Base-by-base conservation (phyloP, 2,329 filamentous ascomycete species). In the Fusarium gaditjirri region DNA sequence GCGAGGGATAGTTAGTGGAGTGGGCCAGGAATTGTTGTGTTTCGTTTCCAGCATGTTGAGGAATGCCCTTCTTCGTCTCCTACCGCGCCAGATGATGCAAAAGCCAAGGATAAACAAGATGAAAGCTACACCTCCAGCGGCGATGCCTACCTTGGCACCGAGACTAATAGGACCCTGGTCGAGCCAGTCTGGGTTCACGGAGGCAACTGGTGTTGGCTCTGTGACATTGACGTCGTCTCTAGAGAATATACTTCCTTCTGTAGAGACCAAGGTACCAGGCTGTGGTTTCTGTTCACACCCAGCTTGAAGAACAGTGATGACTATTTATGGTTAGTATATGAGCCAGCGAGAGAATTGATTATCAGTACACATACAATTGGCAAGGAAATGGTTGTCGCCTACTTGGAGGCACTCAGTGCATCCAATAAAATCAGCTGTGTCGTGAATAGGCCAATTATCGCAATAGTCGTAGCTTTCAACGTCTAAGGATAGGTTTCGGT, bases 101-200 rank as follows among this genome's bases (percentile, higher is more conserved):
- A 84, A 87, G 14, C 89, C 89, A 13, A 81, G 71, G 3, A 86
- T 17, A 12, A 81, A 77, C 6, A 91, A 81, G 8, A 90, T 21
- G 0, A 87, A 57, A 11, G 84, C 81, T 0, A 91, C 71, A 0
- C 82, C 85, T 9, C 85, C 89, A 27, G 88, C 82, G 19, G 85
- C 87, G 56, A 91, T 87, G 68, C 89, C 90, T 1, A 90, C 88
- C 60, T 89, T 88, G 17, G 83, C 86, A 8, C 86, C 87, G 3
- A 90, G 80, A 4, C 80, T 84, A 12, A 91, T 77, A 1, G 87
- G 83, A 0, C 86, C 85, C 0, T 81, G 65, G 7, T 82, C 80
- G 38, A 81, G 78, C 75, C 84, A 84, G 35, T 82, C 78, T 1
- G 83, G 80, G 43, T 82, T 68, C n/a, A 85, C 78, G 0, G 80